Base-by-base conservation (phyloP, 352 stramenopile species). In the Globisporangium irregulare region DNA sequence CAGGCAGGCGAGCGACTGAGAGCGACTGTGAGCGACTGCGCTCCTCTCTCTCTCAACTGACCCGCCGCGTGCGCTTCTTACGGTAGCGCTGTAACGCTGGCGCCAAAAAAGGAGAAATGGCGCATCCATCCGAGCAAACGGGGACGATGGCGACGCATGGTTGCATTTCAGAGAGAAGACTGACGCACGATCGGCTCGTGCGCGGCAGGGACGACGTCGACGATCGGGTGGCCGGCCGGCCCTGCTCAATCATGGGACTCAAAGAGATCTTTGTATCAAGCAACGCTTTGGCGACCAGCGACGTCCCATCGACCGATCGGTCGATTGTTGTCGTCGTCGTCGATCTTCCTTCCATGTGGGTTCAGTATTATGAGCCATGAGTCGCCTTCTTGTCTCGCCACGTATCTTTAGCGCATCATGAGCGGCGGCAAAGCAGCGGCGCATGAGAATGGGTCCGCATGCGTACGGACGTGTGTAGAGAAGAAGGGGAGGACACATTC, bases 331-430 rank as follows among this genome's bases (percentile, higher is more conserved):
- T 51, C 6, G 43, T 51, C 6, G 43, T 51, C 43, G 43, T 10
- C 18, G 32, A 36, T 36, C 32, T 36, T 36, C 7, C 32, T 36
- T 36, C 20, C 41, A 51, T 22, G 25, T 59, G 54, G 54, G 27
- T 59, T 59, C 54, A 59, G 54, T 43, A 20, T 18, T 50, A 15
- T n/a, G 14, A 50, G 15, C 14, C 43, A 51, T 43, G n/a, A 20
- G 22, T 10, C 24, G 14, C 53, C 10, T 32, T 32, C 27, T 32
- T 36, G 54, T 12, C 54, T 25, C 10, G 3, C 27, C n/a, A 7
- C 54, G 27, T 59, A 59, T 59, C 54, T 59, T 43, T 59, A 36
- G 54, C 27, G 54, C 54, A 7, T 43, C 54, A 32, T 32, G 27
- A 32, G 54, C 54, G 12, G 54, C 18, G 18, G 15, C 54, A 59